Percentiles rank a stretch among this genome's conserved stretches.
phyloP scores from a whole-genome alignment of 2,329 filamentous ascomycete genomes.

The Amphichorda felina region DNA sequence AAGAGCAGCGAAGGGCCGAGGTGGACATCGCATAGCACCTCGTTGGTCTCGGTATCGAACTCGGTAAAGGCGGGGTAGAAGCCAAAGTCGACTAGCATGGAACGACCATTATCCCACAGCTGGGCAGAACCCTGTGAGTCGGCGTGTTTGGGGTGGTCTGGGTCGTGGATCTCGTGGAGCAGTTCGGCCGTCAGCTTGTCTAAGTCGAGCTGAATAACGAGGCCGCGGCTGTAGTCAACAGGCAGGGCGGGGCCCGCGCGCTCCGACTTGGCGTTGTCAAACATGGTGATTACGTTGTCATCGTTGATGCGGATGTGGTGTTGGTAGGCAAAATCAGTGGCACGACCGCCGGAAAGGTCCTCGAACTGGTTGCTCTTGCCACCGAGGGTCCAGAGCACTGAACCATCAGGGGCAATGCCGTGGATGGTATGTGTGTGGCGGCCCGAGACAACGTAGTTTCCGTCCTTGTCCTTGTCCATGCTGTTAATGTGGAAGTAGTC shows the following conservation, averaged over 20 bases:
- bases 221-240: slow-evolving; percentile 11
- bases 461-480: slow-evolving; percentile 34
- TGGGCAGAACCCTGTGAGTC: slow-evolving; percentile 39
- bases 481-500: slow-evolving; percentile 48
- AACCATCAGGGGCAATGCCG: slow-evolving; percentile 31
- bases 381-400: slow-evolving; percentile 40
- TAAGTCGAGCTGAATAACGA: slow-evolving; percentile 14
- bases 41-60: slow-evolving; percentile 28
- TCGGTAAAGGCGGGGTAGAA: slow-evolving; percentile 34
- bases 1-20: slow-evolving; percentile 21
- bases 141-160: slow-evolving; percentile 29
- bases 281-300: slow-evolving; percentile 35
- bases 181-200: slow-evolving; percentile 13
- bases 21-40: slow-evolving; percentile 40
- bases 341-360: slow-evolving; percentile 18
- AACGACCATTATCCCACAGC: slow-evolving; percentile 18
- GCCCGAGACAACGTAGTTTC: slow-evolving; percentile 43
- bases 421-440: slow-evolving; percentile 33
- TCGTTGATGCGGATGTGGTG: slow-evolving; percentile 35
- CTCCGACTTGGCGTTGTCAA: slow-evolving; percentile 16
- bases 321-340: slow-evolving; percentile 25
- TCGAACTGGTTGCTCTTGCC: slow-evolving; percentile 29
- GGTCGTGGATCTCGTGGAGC: slow-evolving; percentile 26
- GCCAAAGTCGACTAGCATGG: slow-evolving; percentile 44
- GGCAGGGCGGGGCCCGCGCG: slow-evolving; percentile 8